These are phyloP conservation scores for Daldinia sp. DNA, from an alignment of 2,329 filamentous ascomycete species.

Conservation along the genomic window DNA sequence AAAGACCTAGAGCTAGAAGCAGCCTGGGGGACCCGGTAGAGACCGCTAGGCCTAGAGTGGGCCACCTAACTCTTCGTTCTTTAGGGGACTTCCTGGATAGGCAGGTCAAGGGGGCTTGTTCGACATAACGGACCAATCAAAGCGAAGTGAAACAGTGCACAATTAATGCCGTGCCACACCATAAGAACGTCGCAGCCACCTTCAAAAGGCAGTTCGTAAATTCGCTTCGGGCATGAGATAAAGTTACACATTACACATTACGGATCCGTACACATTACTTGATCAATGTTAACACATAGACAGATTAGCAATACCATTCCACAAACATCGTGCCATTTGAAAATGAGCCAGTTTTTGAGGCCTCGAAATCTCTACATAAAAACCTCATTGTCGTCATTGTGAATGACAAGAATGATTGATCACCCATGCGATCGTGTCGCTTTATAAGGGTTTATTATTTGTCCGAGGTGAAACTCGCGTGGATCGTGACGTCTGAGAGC, in stretches of 20 bases:
- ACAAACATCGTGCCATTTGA: background rate
- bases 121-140: constrained; percentile 21
- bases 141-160: constrained; percentile 2
- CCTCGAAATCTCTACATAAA: background rate
- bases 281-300: background rate
- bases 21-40: background rate
- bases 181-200: constrained; percentile 11
- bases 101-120: constrained; percentile 25
- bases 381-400: background rate
- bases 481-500: background rate
- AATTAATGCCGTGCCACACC: constrained; percentile 18
- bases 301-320: background rate
- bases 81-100: constrained; percentile 24
- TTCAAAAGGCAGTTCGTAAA: constrained; percentile 12
- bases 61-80: background rate
- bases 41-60: constrained; percentile 16
- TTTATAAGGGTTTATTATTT: background rate
- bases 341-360: background rate
- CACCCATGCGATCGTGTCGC: background rate
- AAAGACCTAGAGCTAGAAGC: constrained; percentile 8
- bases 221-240: background rate
- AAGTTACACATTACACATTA: background rate
- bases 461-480: background rate
- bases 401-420: background rate
- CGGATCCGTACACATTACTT: background rate